Percentiles rank a stretch among this genome's conserved stretches.
Evolutionary conservation across 805 yeast genomes (phyloP).

Genomic region (Ogataea dorogensis): DNA sequence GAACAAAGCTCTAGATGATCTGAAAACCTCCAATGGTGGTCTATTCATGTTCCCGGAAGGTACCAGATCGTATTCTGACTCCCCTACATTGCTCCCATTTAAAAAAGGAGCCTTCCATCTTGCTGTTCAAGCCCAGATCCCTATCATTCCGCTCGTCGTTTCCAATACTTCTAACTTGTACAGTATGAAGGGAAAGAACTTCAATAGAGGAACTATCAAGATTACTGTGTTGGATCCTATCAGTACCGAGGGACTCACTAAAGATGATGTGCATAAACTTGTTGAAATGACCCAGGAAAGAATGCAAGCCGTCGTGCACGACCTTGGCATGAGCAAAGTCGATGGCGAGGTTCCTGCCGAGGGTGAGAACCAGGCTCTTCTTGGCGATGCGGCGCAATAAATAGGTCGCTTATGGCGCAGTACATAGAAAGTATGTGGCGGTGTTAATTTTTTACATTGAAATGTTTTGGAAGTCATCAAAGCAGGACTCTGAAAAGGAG

Average conservation of each 20-base stretch:
- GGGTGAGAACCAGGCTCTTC: slow-evolving; percentile 19
- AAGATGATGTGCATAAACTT: slow-evolving; percentile 67
- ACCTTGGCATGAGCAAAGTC: slow-evolving; percentile 44
- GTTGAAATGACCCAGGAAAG: slow-evolving; percentile 51
- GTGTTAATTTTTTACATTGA: slow-evolving; percentile 6
- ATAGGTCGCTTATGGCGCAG: too few species aligned
- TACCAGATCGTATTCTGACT: slow-evolving; percentile 76
- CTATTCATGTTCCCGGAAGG: slow-evolving; percentile 97
- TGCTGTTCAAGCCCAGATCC: slow-evolving; percentile 89
- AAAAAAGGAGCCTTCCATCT: slow-evolving; percentile 98
- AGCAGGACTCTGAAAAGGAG: neutral
- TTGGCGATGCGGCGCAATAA: slow-evolving; percentile 6
- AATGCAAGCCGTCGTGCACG: slow-evolving; percentile 49
- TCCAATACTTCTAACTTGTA: slow-evolving; percentile 79
- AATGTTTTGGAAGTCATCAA: slow-evolving; percentile 8
- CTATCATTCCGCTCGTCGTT: slow-evolving; percentile 84
- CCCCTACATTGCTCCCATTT: slow-evolving; percentile 75
- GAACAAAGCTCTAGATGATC: slow-evolving; percentile 59
- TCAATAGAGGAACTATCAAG: slow-evolving; percentile 72
- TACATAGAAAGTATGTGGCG: slow-evolving; percentile 6
- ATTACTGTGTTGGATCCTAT: slow-evolving; percentile 83
- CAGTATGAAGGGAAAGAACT: slow-evolving; percentile 57
- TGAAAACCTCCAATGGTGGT: slow-evolving; percentile 65
- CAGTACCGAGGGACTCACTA: slow-evolving; percentile 62
- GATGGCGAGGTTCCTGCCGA: slow-evolving; percentile 22